A percentile compares a stretch with the other conserved stretches of the same genome.
Conservation (phyloP, 768 basidiomycete genomes). For the Lactarius quietus region DNA sequence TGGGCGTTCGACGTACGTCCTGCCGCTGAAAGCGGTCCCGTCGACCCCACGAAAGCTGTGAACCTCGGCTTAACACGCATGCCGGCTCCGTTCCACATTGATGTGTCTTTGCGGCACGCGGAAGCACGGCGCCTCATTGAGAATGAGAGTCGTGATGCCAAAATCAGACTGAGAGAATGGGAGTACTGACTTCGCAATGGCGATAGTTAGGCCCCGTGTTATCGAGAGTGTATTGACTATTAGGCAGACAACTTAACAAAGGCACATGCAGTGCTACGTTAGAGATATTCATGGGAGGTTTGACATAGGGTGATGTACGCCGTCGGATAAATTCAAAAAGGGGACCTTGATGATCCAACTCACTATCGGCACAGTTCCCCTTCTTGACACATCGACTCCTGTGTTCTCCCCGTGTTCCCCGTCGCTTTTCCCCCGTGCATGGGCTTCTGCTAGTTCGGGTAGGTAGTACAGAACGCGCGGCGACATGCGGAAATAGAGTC, state of each 20-base stretch:
- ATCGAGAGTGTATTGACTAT: neutral
- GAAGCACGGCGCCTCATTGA: slow-evolving; percentile 12
- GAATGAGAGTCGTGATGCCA: slow-evolving; percentile 13
- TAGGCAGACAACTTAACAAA: neutral
- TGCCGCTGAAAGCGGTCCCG: neutral
- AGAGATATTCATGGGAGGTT: no score
- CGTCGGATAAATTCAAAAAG: no score
- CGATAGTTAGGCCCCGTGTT: neutral
- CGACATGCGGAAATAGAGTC: no score
- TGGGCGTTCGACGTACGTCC: slow-evolving; percentile 27
- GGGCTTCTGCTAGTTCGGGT: no score
- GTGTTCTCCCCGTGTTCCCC: no score
- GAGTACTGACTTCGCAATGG: neutral
- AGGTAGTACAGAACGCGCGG: no score
- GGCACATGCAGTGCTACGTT: no score
- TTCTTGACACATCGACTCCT: no score
- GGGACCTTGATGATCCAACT: no score
- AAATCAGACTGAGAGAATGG: slow-evolving; percentile 19
- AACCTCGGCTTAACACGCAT: slow-evolving; percentile 3
- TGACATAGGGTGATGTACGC: no score
- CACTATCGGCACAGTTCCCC: no score
- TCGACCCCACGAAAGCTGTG: slow-evolving; percentile 1
- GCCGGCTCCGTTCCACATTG: slow-evolving; percentile 7
- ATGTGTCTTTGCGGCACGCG: neutral
- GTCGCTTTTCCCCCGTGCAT: no score